These are phyloP conservation scores for Furcasterigmium sp. DNA, from an alignment of 2,329 filamentous ascomycete species.

Conservation along the genomic window DNA sequence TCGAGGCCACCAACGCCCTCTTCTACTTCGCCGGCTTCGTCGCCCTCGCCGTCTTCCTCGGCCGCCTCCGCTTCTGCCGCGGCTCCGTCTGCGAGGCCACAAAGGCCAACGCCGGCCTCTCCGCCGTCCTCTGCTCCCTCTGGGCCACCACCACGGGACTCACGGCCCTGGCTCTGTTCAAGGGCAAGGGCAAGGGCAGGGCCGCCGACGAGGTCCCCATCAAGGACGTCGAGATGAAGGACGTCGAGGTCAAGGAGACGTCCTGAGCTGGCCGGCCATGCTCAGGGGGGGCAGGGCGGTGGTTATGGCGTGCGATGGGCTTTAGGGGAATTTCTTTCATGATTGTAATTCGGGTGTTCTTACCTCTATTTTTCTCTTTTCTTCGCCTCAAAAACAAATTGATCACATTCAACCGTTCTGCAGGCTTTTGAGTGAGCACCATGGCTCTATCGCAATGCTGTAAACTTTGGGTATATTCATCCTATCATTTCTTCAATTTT, in stretches of 20 bases:
- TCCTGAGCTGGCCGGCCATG: too few species aligned
- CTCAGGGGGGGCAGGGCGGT: neutral
- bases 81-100: conserved; percentile 52
- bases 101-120: conserved; percentile 48
- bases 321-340: too few species aligned
- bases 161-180: conserved; percentile 41
- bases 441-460: too few species aligned
- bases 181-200: conserved; percentile 26
- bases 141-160: conserved; percentile 47
- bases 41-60: conserved; percentile 52
- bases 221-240: conserved; percentile 11
- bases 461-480: too few species aligned
- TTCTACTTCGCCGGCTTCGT: conserved; percentile 58
- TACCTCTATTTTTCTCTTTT: too few species aligned
- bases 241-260: too few species aligned
- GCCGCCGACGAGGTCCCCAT: conserved; percentile 11
- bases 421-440: too few species aligned
- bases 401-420: too few species aligned
- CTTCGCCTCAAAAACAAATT: too few species aligned
- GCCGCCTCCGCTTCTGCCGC: conserved; percentile 49
- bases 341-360: too few species aligned
- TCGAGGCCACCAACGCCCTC: conserved; percentile 47
- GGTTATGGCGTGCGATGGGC: neutral
- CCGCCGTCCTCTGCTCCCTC: conserved; percentile 45
- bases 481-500: too few species aligned